phyloP scores from a whole-genome alignment of 2,329 filamentous ascomycete species.

The Plenodomus biglobosus region DNA sequence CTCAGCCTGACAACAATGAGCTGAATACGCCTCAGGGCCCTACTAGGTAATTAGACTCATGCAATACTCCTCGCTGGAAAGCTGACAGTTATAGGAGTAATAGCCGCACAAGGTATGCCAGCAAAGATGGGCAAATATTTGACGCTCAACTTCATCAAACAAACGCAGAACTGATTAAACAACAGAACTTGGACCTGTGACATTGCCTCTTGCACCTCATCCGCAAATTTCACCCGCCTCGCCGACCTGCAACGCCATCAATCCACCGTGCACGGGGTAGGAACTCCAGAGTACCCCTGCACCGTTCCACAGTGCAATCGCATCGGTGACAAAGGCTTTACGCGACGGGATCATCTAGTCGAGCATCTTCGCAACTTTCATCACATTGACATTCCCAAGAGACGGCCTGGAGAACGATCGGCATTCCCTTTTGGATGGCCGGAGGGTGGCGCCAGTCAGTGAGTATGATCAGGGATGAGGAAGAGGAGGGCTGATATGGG shows the following conservation, averaged over 20 bases:
- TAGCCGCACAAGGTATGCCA: constrained; percentile 22
- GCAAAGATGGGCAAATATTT: not conserved
- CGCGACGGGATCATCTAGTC: constrained; percentile 58
- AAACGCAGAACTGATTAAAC: not conserved
- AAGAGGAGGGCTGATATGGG: constrained; percentile 1
- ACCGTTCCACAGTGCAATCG: constrained; percentile 34
- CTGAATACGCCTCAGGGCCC: constrained; percentile 8
- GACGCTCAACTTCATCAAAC: not conserved
- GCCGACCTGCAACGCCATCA: constrained; percentile 43
- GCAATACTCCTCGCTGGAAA: not conserved
- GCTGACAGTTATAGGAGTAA: constrained; percentile 12
- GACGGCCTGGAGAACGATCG: constrained; percentile 34
- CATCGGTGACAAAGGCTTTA: constrained; percentile 52
- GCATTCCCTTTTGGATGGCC: constrained; percentile 34
- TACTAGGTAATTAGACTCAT: constrained; percentile 8
- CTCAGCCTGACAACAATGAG: constrained; percentile 6
- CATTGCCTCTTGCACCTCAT: constrained; percentile 32
- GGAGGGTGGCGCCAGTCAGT: constrained; percentile 15
- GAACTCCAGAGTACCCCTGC: constrained; percentile 37
- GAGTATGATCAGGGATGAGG: not conserved
- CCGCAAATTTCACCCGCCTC: constrained; percentile 38
- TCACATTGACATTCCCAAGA: constrained; percentile 50
- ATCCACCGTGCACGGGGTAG: constrained; percentile 36
- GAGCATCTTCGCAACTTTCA: constrained; percentile 62
- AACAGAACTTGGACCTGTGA: constrained; percentile 38